phyloP scores from a whole-genome alignment of 495 filamentous ascomycete genomes.

The Tuber indicum region DNA sequence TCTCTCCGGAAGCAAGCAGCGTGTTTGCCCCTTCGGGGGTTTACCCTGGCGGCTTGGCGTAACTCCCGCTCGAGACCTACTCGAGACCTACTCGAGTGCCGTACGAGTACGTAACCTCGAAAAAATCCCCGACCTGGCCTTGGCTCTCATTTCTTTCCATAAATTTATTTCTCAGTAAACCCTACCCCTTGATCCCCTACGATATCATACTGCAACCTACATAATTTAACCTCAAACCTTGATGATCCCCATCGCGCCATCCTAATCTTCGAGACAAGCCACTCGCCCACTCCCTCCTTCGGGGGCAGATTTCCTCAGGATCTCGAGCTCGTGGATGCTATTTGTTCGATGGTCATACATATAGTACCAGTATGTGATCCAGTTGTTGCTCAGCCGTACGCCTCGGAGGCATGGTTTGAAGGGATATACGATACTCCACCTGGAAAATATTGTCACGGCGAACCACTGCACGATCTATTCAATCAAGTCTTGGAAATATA shows the following conservation, averaged over 20 bases:
- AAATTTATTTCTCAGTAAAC: slow-evolving; percentile 5
- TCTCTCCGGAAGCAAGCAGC: neutral
- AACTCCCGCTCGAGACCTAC: neutral
- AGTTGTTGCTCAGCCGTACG: neutral
- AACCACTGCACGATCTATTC: neutral
- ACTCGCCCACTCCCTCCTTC: neutral
- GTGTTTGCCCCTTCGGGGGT: neutral
- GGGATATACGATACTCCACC: neutral
- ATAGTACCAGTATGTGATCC: neutral
- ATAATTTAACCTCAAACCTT: neutral
- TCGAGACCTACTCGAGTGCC: neutral
- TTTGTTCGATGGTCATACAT: neutral
- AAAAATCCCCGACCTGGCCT: slow-evolving; percentile 7
- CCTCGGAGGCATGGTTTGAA: neutral
- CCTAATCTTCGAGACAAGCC: neutral
- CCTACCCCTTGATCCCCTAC: neutral
- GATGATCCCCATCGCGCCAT: neutral
- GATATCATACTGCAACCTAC: neutral
- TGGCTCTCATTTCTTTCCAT: neutral
- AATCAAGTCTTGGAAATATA: neutral
- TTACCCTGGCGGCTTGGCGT: neutral
- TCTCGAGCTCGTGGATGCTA: neutral
- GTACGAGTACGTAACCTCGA: neutral
- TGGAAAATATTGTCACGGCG: neutral
- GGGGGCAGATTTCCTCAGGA: neutral